A percentile compares a stretch with the other conserved stretches of the same genome.
These are phyloP conservation scores for Pseudocercospora pini-densiflorae DNA, from an alignment of 2,329 filamentous ascomycete genomes.

Conservation along the genomic window DNA sequence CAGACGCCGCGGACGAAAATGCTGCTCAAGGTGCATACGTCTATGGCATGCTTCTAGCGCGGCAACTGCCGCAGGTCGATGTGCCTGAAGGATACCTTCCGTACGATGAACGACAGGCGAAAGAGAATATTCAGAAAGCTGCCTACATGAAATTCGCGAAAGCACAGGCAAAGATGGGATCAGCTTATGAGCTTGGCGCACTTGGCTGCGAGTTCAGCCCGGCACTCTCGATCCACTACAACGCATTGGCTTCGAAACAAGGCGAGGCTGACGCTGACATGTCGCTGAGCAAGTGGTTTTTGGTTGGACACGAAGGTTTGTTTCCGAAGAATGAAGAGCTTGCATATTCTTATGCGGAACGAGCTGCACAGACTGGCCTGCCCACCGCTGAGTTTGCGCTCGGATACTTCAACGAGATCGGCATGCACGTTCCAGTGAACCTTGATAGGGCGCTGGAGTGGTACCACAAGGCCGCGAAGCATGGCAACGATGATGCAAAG, in stretches of 20 bases:
- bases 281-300: conserved; percentile 97
- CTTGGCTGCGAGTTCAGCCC: conserved; percentile 95
- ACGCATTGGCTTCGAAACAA: conserved; percentile 87
- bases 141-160: conserved; percentile 96
- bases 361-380: conserved; percentile 80
- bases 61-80: conserved; percentile 87
- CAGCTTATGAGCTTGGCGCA: conserved; percentile 92
- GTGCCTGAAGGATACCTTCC: conserved; percentile 75
- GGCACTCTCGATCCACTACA: conserved; percentile 91
- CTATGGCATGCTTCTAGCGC: conserved; percentile 87
- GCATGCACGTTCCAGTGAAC: conserved; percentile 86
- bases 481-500: conserved; percentile 88
- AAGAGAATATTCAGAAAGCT: conserved; percentile 92
- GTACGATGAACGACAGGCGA: conserved; percentile 72
- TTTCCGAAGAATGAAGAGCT: conserved; percentile 96
- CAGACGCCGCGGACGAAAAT: conserved; percentile 90
- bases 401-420: conserved; percentile 97
- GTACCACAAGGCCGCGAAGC: conserved; percentile 87
- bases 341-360: conserved; percentile 86
- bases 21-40: conserved; percentile 92
- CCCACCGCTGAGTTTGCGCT: conserved; percentile 94
- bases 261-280: conserved; percentile 93
- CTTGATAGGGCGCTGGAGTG: conserved; percentile 81
- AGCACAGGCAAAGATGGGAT: conserved; percentile 95
- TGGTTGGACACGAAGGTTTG: conserved; percentile 89